Evolutionary conservation across 495 filamentous ascomycete genomes (phyloP).

Genomic region (Trichoderma asperelloides): DNA sequence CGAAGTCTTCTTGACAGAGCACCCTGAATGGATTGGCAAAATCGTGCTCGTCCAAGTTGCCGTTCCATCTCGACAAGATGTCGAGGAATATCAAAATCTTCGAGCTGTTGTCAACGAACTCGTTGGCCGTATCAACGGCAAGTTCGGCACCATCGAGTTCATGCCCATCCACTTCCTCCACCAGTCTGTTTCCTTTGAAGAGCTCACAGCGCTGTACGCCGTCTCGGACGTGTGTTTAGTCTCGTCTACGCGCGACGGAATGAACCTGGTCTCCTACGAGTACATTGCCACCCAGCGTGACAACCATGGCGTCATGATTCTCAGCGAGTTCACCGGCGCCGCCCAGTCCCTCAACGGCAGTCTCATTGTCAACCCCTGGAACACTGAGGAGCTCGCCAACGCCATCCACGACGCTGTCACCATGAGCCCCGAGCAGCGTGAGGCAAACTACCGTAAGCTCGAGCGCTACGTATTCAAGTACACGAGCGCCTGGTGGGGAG

Average conservation of each 20-base stretch:
- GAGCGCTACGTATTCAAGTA: conserved; percentile 82
- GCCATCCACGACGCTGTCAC: conserved; percentile 78
- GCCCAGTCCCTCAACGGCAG: conserved; percentile 80
- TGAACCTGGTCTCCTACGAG: conserved; percentile 95
- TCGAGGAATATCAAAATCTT: conserved; percentile 93
- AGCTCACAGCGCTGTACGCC: conserved; percentile 86
- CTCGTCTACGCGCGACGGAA: conserved; percentile 86
- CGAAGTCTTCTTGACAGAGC: conserved; percentile 81
- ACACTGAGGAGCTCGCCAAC: conserved; percentile 78
- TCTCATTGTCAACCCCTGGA: conserved; percentile 86
- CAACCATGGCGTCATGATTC: conserved; percentile 77
- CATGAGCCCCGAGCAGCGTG: conserved; percentile 74
- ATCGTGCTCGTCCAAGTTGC: conserved; percentile 90
- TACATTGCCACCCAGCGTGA: conserved; percentile 86
- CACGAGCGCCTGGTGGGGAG: conserved; percentile 96
- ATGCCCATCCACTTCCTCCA: conserved; percentile 97
- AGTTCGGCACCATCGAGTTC: conserved; percentile 86
- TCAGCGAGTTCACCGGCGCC: conserved; percentile 89
- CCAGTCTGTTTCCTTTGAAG: conserved; percentile 90
- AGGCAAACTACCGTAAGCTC: conserved; percentile 71
- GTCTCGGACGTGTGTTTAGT: conserved; percentile 85
- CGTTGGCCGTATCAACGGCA: conserved; percentile 86
- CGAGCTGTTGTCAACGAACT: conserved; percentile 83
- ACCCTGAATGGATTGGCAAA: conserved; percentile 86
- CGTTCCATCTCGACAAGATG: conserved; percentile 82